These are phyloP conservation scores for Dactylonectria macrodidyma DNA, from an alignment of 2,329 filamentous ascomycete species.

Conservation along the genomic window DNA sequence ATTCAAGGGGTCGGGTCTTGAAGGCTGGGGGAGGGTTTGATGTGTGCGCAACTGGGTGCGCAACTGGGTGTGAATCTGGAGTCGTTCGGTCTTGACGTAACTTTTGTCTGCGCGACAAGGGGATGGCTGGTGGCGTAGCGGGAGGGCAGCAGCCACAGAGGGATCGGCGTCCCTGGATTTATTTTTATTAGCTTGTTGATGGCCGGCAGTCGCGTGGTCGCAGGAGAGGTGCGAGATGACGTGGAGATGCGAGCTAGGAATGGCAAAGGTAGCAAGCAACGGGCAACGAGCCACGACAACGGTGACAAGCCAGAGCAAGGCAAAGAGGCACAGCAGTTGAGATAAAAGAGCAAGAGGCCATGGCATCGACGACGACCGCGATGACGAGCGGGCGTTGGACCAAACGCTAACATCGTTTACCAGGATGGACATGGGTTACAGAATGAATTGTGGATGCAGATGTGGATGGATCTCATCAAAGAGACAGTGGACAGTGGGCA, in stretches of 20 bases:
- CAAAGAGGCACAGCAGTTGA: neutral
- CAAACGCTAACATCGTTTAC: slow-evolving; percentile 7
- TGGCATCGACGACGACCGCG: neutral
- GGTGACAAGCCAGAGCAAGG: neutral
- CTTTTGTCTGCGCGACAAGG: slow-evolving; percentile 2
- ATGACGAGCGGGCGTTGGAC: neutral
- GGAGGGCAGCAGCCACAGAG: slow-evolving; percentile 19
- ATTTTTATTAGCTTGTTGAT: slow-evolving; percentile 18
- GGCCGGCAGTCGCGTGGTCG: slow-evolving; percentile 8
- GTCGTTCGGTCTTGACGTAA: slow-evolving; percentile 18
- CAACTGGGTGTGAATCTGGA: neutral
- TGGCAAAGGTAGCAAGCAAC: neutral
- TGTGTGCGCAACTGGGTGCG: slow-evolving; percentile 12
- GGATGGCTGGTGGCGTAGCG: slow-evolving; percentile 25
- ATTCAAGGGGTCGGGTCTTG: neutral
- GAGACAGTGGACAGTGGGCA: neutral
- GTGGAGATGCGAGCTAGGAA: neutral
- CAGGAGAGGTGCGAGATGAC: neutral
- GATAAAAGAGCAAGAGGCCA: neutral
- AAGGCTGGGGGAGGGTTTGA: slow-evolving; percentile 3
- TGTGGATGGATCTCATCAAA: slow-evolving; percentile 29
- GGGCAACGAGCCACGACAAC: neutral
- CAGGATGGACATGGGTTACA: slow-evolving; percentile 11
- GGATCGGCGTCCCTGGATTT: slow-evolving; percentile 28
- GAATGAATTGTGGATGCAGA: slow-evolving; percentile 10